These are phyloP conservation scores for Arthrobotrys musiformis DNA, from an alignment of 2,329 filamentous ascomycete species.

Conservation along the genomic window DNA sequence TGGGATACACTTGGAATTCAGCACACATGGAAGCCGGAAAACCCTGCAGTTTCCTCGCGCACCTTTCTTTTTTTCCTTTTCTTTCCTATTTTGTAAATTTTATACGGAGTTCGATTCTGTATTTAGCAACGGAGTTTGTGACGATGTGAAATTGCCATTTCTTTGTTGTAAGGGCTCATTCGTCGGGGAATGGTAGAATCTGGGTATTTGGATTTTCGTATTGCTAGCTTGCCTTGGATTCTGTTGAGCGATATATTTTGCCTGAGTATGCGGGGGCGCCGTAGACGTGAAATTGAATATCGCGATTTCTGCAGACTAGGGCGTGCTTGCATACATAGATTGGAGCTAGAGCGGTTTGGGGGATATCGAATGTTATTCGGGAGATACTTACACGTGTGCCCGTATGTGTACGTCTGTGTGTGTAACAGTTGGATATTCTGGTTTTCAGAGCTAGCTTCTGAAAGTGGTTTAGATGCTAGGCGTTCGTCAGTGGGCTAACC, in stretches of 20 bases:
- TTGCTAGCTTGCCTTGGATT: no score
- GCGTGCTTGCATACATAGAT: not conserved
- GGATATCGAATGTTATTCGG: not conserved
- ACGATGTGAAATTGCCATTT: no score
- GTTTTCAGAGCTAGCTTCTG: not conserved
- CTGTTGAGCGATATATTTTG: slow-evolving; percentile 1
- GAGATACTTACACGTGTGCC: not conserved
- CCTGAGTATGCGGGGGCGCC: not conserved
- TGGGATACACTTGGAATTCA: no score
- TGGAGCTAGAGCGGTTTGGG: not conserved
- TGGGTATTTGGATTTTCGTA: no score
- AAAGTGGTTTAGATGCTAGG: not conserved
- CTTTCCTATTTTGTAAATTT: not conserved
- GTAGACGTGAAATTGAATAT: no score
- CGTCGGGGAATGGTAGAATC: not conserved
- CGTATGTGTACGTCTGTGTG: not conserved
- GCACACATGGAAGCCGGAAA: no score
- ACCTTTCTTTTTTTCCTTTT: no score
- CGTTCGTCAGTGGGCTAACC: not conserved
- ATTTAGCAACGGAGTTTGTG: no score
- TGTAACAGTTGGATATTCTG: not conserved
- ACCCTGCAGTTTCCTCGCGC: no score
- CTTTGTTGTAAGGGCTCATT: no score
- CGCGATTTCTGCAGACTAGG: not conserved
- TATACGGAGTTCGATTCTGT: no score